phyloP scores from a whole-genome alignment of 768 basidiomycete genomes.

The Naganishia vaughanmartiniae region DNA sequence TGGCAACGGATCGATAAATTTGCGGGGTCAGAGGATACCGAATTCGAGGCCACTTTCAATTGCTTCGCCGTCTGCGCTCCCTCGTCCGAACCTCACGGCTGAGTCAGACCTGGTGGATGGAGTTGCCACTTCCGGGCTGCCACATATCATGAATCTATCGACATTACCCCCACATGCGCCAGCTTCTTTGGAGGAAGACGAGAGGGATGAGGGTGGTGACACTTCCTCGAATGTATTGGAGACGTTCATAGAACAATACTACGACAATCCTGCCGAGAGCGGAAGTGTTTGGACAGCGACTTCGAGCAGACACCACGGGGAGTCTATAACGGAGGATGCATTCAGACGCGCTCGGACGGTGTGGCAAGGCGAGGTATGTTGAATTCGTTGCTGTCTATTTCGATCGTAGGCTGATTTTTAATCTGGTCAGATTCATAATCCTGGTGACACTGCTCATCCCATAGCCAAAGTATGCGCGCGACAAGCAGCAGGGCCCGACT shows the following conservation, averaged over 20 bases:
- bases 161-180: neutral
- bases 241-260: neutral
- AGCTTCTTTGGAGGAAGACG: neutral
- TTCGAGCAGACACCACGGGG: neutral
- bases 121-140: neutral
- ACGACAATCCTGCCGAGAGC: neutral
- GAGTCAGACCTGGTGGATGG: neutral
- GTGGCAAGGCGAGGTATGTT: conserved; percentile 38
- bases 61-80: no score
- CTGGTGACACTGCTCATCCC: conserved; percentile 30
- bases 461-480: conserved; percentile 24
- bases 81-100: neutral
- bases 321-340: neutral
- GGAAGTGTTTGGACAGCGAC: neutral
- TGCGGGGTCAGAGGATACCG: neutral
- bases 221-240: neutral
- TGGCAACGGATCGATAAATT: neutral
- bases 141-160: neutral
- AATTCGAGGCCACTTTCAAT: neutral
- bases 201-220: no score
- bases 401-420: neutral
- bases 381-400: neutral
- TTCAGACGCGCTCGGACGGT: conserved; percentile 34
- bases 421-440: conserved; percentile 38
- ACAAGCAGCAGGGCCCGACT: conserved; percentile 29